Evolutionary conservation across 805 yeast genomes (phyloP), one percentile per base, ranked within the genome.

Genomic region (Nakazawaea anatomiae): DNA sequence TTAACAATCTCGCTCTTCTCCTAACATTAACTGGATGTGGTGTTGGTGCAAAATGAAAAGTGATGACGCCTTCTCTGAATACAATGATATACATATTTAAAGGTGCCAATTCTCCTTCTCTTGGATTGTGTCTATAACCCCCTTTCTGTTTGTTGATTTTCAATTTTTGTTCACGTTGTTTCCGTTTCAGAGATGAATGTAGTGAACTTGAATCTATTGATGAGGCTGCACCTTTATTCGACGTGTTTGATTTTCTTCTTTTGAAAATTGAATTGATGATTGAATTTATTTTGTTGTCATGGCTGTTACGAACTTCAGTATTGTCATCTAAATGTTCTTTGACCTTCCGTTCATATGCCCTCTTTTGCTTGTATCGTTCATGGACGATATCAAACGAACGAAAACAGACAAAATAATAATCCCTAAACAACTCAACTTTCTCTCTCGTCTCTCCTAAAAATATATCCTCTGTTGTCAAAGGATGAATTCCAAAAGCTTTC

Each of bases 1-100:
- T 76, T 55, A 92, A 74, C 55, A 94, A 70, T 52, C 99, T 75
- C 0, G 96, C 96, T 64, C 99, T 80, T 65, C 98, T 78, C 58
- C 99, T 80, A 34, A 94, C 99, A 62, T 94, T 94, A 46, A 90
- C 87, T 0, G 98, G 96, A 66, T 94, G 99, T 3, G 97, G 96
- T 0, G 97, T 89, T 10, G 97, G 92, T 8, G 89, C 84, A 67
- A 89, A 89, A 69, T 94, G 99, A 70, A 94, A 90, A 0, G 97
- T 90, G 39, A 94, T 70, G 5, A 94, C 96, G 18, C 96, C 98
- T 53, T 89, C 85, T 54, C 84, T 80, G 71, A 92, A 94, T 7
- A 94, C 97, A 57, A 92, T 82, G 59, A 91, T 86, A 66, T 94
- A 94, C 79, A 94, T 90, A 60, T 91, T 90, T 59, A 94, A 74